A percentile compares a stretch with the other conserved stretches of the same genome.
phyloP scores from a whole-genome alignment of 129 eudicot genomes.

The Oenanthe sinensis region DNA sequence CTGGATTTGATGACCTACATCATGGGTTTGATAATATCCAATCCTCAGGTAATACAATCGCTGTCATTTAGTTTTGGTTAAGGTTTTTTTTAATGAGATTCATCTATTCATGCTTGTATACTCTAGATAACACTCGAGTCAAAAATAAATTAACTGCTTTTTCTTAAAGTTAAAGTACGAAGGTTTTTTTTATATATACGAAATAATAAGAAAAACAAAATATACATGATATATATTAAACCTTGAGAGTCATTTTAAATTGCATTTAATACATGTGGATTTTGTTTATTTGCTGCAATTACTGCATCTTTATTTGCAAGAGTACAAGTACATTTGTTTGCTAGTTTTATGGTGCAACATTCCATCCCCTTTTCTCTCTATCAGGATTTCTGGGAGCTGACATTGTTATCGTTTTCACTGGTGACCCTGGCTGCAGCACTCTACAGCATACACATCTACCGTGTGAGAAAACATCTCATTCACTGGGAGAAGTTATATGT shows the following conservation, averaged over 20 bases:
- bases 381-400: slow-evolving; percentile 88
- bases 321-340: neutral
- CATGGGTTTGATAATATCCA: slow-evolving; percentile 79
- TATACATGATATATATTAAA: no score
- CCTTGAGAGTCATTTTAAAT: neutral
- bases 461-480: slow-evolving; percentile 59
- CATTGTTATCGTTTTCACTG: slow-evolving; percentile 42
- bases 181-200: neutral
- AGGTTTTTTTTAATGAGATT: neutral
- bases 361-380: neutral
- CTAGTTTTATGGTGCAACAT: slow-evolving; percentile 6
- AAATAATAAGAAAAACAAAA: no score
- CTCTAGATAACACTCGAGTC: neutral
- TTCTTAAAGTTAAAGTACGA: neutral
- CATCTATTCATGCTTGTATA: neutral
- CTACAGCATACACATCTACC: slow-evolving; percentile 65
- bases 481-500: slow-evolving; percentile 56
- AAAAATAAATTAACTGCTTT: neutral
- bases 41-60: slow-evolving; percentile 60
- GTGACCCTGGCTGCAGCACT: slow-evolving; percentile 56
- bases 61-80: neutral
- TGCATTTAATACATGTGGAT: neutral
- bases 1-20: slow-evolving; percentile 80
- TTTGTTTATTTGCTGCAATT: no score
- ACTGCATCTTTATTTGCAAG: neutral